Evolutionary conservation across 352 stramenopile genomes (phyloP).

Genomic region (Pythium myriotylum): DNA sequence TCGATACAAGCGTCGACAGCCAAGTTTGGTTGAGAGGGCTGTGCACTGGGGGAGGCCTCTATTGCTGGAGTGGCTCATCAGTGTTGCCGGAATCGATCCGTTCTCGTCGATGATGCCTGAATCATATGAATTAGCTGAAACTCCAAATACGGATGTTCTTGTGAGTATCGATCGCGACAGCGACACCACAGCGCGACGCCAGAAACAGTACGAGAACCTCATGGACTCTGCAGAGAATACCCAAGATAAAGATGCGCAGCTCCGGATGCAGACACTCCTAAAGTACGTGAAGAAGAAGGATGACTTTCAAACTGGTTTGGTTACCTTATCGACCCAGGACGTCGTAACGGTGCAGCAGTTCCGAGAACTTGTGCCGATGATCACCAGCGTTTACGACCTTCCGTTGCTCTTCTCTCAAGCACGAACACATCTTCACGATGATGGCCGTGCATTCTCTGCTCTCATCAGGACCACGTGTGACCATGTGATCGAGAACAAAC

Average conservation of each 20-base stretch:
- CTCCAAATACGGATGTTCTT: no score
- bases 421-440: constrained; percentile 1
- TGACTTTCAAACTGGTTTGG: constrained; percentile 7
- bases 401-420: constrained; percentile 11
- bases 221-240: background rate
- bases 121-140: no score
- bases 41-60: constrained; percentile 1
- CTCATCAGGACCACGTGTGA: constrained; percentile 6
- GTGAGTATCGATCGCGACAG: no score
- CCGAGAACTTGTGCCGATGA: constrained; percentile 5
- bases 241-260: constrained; percentile 1
- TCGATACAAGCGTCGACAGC: background rate
- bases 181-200: background rate
- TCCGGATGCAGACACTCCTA: constrained; percentile 8
- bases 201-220: background rate
- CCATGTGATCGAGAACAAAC: constrained; percentile 15
- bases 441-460: constrained; percentile 4
- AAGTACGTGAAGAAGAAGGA: constrained; percentile 15
- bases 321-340: background rate
- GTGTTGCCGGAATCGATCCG: constrained; percentile 2
- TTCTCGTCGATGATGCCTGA: background rate
- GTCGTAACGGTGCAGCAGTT: background rate
- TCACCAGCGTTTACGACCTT: constrained; percentile 23
- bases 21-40: constrained; percentile 4
- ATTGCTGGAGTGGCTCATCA: constrained; percentile 17